Base-by-base conservation (phyloP, 1,139 yeast genomes). In the Pichia cactophila region DNA sequence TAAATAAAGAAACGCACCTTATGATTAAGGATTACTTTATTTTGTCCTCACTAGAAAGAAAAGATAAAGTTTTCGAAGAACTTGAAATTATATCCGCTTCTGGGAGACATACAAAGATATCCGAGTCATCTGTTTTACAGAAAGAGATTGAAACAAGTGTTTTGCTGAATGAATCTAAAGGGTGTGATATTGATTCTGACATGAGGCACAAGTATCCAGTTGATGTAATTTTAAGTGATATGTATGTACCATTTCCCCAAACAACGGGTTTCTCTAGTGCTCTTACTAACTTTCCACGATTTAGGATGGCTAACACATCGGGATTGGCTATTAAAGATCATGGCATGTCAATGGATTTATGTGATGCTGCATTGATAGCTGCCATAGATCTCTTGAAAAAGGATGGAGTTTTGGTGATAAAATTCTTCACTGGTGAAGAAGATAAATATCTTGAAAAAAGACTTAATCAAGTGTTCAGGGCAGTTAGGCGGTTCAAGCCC, bases 321-420 rank as follows among this genome's bases (percentile, higher is more conserved):
- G 90, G 90, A 20, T 63, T 81, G 36, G 71, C 76, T 2, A 73
- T 80, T 17, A 72, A 77, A 56, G 90, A 84, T 60, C 90, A 83
- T 61, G 65, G 73, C 2, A 71, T 73, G 52, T 77, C 83, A 54
- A 77, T 80, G 77, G 96, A 90, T 64, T 69, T 92, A 49, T 92
- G 97, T 55, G 97, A 92, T 62, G 96, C 97, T 0, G 90, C 96
- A 0, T 69, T 92, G 52, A 72, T 87, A 14, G 75, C 90, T 50
- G 81, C 89, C 3, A 76, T 86, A 47, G 87, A 82, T 53, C 64
- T 84, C 3, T 68, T 92, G 49, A 80, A 74, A 54, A 79, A 83
- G 12, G 77, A 77, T 10, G 98, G 98, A 1, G 67, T 74, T 8
- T 78, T 88, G 58, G 81, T 89, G 6, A 77, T 95, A 58, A 82